These are phyloP conservation scores for Licmophora abbreviata DNA, from an alignment of 108 stramenopile species.

Conservation along the genomic window DNA sequence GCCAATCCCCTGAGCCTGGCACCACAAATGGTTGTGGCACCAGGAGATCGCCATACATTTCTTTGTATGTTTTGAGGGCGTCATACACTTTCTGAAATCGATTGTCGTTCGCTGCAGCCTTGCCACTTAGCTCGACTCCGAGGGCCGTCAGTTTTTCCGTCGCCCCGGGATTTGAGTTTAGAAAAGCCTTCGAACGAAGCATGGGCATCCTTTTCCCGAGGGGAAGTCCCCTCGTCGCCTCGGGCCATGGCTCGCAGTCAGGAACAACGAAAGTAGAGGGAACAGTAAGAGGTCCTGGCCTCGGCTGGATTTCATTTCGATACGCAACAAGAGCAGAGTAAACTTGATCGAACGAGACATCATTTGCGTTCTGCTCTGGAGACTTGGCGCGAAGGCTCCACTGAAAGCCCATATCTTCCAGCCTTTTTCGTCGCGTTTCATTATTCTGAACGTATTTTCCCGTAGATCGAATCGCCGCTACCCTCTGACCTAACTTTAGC, in stretches of 20 bases:
- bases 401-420: slow-evolving; percentile 82
- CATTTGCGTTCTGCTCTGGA: slow-evolving; percentile 23
- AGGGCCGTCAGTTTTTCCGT: slow-evolving; percentile 40
- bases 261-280: slow-evolving; percentile 69
- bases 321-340: slow-evolving; percentile 68
- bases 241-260: slow-evolving; percentile 67
- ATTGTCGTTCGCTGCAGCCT: slow-evolving; percentile 58
- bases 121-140: slow-evolving; percentile 38
- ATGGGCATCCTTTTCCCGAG: slow-evolving; percentile 56
- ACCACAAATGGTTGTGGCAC: slow-evolving; percentile 85
- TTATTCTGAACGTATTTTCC: slow-evolving; percentile 69
- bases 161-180: slow-evolving; percentile 57
- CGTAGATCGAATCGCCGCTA: slow-evolving; percentile 67
- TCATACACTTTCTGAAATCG: slow-evolving; percentile 69
- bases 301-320: slow-evolving; percentile 46
- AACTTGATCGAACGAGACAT: slow-evolving; percentile 60
- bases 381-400: slow-evolving; percentile 68
- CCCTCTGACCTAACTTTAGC: slow-evolving; percentile 68
- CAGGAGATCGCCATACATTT: slow-evolving; percentile 73
- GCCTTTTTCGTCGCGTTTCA: slow-evolving; percentile 41
- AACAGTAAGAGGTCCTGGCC: slow-evolving; percentile 32
- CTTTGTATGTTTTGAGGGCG: slow-evolving; percentile 75
- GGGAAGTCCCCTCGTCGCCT: slow-evolving; percentile 59
- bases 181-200: slow-evolving; percentile 48
- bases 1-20: slow-evolving; percentile 62